Conservation (phyloP, 1,284 basidiomycete genomes). For the Neotropicomus parvogracilis region DNA sequence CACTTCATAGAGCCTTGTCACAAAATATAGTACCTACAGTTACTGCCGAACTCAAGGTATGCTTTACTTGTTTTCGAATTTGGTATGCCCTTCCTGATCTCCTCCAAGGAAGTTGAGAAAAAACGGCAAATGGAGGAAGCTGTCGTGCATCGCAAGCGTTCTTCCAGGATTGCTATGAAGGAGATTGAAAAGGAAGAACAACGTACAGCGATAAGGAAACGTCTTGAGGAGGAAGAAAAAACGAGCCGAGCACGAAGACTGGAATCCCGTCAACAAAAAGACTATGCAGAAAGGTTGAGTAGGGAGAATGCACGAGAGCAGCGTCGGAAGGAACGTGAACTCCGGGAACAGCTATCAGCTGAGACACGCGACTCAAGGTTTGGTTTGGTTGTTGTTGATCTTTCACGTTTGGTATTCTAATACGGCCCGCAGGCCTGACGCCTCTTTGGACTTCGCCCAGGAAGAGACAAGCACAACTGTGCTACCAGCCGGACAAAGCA, state of each 20-base stretch:
- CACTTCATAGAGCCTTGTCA: slow-evolving; percentile 65
- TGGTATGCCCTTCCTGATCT: slow-evolving; percentile 6
- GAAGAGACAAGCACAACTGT: slow-evolving; percentile 1
- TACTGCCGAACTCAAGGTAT: slow-evolving; percentile 50
- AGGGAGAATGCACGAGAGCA: slow-evolving; percentile 56
- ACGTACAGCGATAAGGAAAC: slow-evolving; percentile 47
- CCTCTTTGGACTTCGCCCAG: background rate
- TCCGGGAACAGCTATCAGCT: slow-evolving; percentile 26
- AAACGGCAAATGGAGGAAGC: slow-evolving; percentile 64
- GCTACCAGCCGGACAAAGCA: slow-evolving; percentile 5
- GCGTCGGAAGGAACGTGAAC: slow-evolving; percentile 49
- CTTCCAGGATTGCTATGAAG: slow-evolving; percentile 74
- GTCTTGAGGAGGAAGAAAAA: slow-evolving; percentile 63
- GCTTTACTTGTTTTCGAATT: slow-evolving; percentile 7
- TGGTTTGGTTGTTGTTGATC: slow-evolving; percentile 12
- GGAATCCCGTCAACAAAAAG: slow-evolving; percentile 61
- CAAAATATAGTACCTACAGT: slow-evolving; percentile 66
- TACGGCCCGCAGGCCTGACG: slow-evolving; percentile 13
- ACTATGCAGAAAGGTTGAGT: slow-evolving; percentile 58
- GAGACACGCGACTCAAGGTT: slow-evolving; percentile 15
- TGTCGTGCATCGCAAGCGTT: slow-evolving; percentile 75
- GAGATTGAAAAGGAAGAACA: slow-evolving; percentile 73
- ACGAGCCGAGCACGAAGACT: slow-evolving; percentile 56
- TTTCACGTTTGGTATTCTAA: slow-evolving; percentile 17
- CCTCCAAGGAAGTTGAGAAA: slow-evolving; percentile 56